Conservation (phyloP, 2,329 filamentous ascomycete genomes). For the Xylaria sp. region DNA sequence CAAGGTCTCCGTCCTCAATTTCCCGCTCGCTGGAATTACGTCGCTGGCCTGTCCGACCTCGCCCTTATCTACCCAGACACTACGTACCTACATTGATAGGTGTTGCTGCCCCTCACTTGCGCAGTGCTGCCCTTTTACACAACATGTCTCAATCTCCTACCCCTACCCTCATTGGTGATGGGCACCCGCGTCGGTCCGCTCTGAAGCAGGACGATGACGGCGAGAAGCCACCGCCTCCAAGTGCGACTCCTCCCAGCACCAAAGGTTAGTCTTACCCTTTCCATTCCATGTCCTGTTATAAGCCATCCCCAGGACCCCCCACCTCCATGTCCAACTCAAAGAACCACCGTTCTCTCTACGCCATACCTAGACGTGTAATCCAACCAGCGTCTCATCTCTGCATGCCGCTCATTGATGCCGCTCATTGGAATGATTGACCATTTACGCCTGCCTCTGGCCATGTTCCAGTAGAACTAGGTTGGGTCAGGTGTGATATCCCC, state of each 20-base stretch:
- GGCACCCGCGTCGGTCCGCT: slow-evolving; percentile 34
- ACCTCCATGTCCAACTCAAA: neutral
- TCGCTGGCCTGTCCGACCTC: too few relatives aligned
- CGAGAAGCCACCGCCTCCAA: slow-evolving; percentile 29
- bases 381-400: too few relatives aligned
- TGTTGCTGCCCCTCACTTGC: too few relatives aligned
- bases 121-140: slow-evolving; percentile 5
- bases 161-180: slow-evolving; percentile 27
- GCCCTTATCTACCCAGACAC: too few relatives aligned
- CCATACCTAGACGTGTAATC: too few relatives aligned
- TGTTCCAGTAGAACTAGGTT: too few relatives aligned
- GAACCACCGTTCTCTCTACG: neutral
- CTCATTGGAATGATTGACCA: too few relatives aligned
- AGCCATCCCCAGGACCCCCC: neutral
- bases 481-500: too few relatives aligned
- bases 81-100: too few relatives aligned
- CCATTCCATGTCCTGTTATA: neutral
- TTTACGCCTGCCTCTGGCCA: too few relatives aligned
- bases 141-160: slow-evolving; percentile 31
- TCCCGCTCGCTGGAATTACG: neutral
- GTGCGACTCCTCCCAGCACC: slow-evolving; percentile 19
- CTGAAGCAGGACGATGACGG: slow-evolving; percentile 38
- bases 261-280: slow-evolving; percentile 34
- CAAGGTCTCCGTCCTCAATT: neutral
- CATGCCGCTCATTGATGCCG: too few relatives aligned